Evolutionary conservation across 805 yeast genomes (phyloP), one percentile per base, ranked within the genome.

Genomic region (Dipodascopsis tothii): DNA sequence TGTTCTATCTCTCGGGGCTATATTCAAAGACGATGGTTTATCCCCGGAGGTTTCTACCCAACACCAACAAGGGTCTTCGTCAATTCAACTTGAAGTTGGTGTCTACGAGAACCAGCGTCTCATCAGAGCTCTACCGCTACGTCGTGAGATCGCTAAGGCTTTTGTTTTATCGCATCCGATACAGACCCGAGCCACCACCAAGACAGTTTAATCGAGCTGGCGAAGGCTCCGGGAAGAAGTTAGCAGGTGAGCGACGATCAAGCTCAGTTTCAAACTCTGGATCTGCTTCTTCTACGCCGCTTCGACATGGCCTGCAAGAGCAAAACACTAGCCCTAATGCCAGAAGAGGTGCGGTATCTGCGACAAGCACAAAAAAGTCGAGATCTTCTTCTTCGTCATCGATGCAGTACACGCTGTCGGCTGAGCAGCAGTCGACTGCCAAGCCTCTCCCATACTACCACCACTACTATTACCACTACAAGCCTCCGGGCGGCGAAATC

Each of bases 1-100:
- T 90, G 35, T 90, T 85, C 63, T 87, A 83, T 57, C 63, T 90
- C 28, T 81, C 94, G 20, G 98, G 98, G 1, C 92, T 87, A 64
- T 92, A 90, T 62, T 76, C 75, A 45, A 75, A 92, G 48, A 85
- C 95, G 0, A 84, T 90, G 43, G 81, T 84, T 14, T 68, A 79
- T 34, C 95, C 96, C 1, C 73, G 94, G 48, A 73, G 77, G 58
- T 90, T 87, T 59, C 66, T 92, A 43, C 68, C 78, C 1, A 75
- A 81, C n/a, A 78, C 96, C 5, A 92, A 92, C 62, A 86, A 85
- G 60, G 96, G 96, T 0, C 66, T 90, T 21, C 67, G 96, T 39
- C 90, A 85, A 56, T 69, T 88, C 53, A 88, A 92, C 5, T 58
- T 21, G 17, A 56, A 21, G 35, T 60, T n/a, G n/a, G 61, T 38